Base-by-base conservation (phyloP, 192 early-diverging fungal genomes). In the Oehlia diaphana region DNA sequence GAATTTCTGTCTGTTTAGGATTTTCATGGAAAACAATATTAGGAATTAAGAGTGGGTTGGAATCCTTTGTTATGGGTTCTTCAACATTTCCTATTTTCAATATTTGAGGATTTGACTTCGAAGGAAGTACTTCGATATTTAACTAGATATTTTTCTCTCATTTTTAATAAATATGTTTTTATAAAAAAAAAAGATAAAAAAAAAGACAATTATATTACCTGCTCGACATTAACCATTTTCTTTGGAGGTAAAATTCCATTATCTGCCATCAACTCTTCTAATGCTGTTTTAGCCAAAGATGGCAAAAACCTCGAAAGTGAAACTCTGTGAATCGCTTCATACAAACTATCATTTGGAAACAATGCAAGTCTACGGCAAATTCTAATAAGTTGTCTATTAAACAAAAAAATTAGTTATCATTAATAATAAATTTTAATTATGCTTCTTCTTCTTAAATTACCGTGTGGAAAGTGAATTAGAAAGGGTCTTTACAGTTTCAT, bases 281-380 rank as follows among this genome's bases (percentile, higher is more conserved):
- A 79, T 1, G 92, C 90, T 81, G 90, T 87, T 80, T 84, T 87
- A 2, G 89, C 93, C 16, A 92, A 79, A 2, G 85, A 80, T n/a
- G 94, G 94, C 76, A 94, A 81, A 81, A 95, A 95, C 10, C 89
- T 89, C 19, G 90, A 90, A 23, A 95, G 83, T 2, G 92, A 89
- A 19, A 87, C 90, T 70, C 91, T 89, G 74, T 91, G 89, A 62
- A 95, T 87, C 14, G 90, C 81, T 19, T 84, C 81, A 77, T 92
- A 86, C 1, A 95, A 76, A 81, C 86, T 88, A 63, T 92, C 92
- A 68, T 91, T 82, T 16, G 89, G 88, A 80, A 90, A 92, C 9
- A 85, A 81, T 3, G 93, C 84, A 39, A 93, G 68, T 50, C 92
- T 87, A 64, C 89, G 87, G 66, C 91, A 90, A 63, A 93, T 91